Evolutionary conservation across 352 stramenopile species (phyloP).

Genomic region (Phytophthora brassicae): DNA sequence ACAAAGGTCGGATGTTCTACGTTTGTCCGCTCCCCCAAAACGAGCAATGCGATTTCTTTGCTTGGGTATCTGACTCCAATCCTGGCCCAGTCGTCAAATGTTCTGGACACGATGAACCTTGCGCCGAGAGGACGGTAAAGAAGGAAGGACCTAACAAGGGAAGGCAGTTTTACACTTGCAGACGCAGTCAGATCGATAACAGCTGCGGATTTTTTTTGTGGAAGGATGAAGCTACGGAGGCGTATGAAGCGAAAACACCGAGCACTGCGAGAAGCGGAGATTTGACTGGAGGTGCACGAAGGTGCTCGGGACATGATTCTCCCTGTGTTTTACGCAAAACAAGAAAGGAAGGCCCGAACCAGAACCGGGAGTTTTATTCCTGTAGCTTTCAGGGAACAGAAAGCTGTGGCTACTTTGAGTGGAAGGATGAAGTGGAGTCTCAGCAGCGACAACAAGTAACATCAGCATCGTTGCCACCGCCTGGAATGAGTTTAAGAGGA

Average conservation of each 20-base stretch:
- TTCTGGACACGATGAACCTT: conserved; percentile 61
- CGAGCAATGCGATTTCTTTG: conserved; percentile 92
- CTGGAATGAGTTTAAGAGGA: neutral
- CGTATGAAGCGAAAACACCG: neutral
- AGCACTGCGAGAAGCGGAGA: neutral
- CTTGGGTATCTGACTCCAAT: conserved; percentile 79
- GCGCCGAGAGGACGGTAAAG: conserved; percentile 58
- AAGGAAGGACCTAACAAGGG: conserved; percentile 75
- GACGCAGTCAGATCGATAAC: conserved; percentile 53
- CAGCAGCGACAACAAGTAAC: conserved; percentile 3
- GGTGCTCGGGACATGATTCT: conserved; percentile 48
- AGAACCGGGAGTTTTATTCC: conserved; percentile 92
- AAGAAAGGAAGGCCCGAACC: conserved; percentile 69
- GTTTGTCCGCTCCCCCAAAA: conserved; percentile 79
- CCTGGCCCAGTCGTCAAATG: conserved; percentile 36
- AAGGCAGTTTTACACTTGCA: conserved; percentile 62
- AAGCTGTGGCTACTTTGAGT: conserved; percentile 81
- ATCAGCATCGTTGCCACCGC: conserved; percentile 1
- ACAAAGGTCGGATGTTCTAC: conserved; percentile 94
- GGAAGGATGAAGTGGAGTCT: conserved; percentile 81
- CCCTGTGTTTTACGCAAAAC: conserved; percentile 49
- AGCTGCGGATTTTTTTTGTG: conserved; percentile 75
- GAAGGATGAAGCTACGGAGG: conserved; percentile 57
- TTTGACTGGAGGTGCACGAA: conserved; percentile 17
- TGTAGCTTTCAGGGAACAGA: conserved; percentile 80